phyloP scores from a whole-genome alignment of 2,329 filamentous ascomycete species.

The Amphichorda felina region DNA sequence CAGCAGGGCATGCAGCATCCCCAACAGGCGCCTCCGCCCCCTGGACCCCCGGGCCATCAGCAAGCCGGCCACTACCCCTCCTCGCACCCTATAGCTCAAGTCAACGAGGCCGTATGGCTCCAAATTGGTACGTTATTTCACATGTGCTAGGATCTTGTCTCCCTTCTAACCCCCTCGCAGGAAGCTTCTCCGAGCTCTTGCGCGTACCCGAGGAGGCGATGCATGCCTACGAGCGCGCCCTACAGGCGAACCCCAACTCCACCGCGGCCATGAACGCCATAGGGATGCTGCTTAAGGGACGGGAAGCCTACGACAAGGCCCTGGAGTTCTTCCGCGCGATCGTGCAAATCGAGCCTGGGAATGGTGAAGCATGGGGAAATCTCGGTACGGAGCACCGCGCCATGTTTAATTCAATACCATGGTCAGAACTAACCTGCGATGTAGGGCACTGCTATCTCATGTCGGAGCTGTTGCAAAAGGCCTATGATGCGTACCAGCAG shows the following conservation, averaged over 20 bases:
- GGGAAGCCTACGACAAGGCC: conserved; percentile 88
- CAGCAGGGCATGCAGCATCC: conserved; percentile 48
- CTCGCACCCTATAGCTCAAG: conserved; percentile 61
- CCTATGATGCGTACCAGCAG: conserved; percentile 93
- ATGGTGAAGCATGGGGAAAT: conserved; percentile 94
- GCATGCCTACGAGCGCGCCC: conserved; percentile 79
- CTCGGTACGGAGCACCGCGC: conserved; percentile 50
- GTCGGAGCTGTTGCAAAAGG: conserved; percentile 96
- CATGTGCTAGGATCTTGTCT: neutral
- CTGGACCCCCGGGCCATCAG: conserved; percentile 23
- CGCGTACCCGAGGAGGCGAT: conserved; percentile 83
- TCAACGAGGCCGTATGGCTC: conserved; percentile 86
- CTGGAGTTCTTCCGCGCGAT: conserved; percentile 89
- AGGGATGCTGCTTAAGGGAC: conserved; percentile 78
- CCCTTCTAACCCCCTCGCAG: conserved; percentile 29
- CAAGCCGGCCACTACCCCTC: conserved; percentile 44
- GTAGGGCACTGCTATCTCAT: conserved; percentile 95
- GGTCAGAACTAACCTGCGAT: too few relatives aligned
- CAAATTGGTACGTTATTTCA: conserved; percentile 68
- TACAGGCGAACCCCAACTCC: conserved; percentile 79
- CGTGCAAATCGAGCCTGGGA: conserved; percentile 75
- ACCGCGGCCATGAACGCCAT: conserved; percentile 90
- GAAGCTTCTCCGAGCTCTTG: conserved; percentile 76
- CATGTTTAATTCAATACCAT: too few relatives aligned
- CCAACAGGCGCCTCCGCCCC: conserved; percentile 41